Base-by-base conservation (phyloP, 257 asterid genomes). In the Fraxinus quadrangulata region DNA sequence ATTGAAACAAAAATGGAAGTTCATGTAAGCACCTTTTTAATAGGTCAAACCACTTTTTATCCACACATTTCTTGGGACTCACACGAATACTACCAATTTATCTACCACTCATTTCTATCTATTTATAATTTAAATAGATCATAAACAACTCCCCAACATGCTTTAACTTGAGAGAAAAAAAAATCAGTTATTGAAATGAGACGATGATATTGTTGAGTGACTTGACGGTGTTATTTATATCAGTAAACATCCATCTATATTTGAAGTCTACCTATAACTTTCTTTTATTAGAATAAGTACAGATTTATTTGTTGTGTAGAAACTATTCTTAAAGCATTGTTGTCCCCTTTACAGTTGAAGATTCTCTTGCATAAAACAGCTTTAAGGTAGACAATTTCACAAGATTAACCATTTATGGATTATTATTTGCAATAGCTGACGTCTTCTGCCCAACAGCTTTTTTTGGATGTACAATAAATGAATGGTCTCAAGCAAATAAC, bases 381-480 rank as follows among this genome's bases (percentile, higher is more conserved):
- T 23, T 61, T 10, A 3, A 61, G 17, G 30, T n/a, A 61, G 33
- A 23, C 17, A 23, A 21, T 21, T 61, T 61, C 68, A 61, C 5
- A 9, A 24, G 33, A 21, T 14, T 61, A 21, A 59, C 6, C 30
- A 8, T 12, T 21, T 23, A 61, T 24, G 33, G 68, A 23, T 5
- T 56, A n/a, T 56, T n/a, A 42, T 72, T 47, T 49, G 71, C 74
- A 26, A 72, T 26, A 26, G 47, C 72, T 77, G 31, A 17, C 2
- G 16, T 67, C 76, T 73, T 54, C 45, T 40, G 23, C 23, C 63
- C 21, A 31, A 56, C 21, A 33, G 73, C 47, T 9, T 31, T 39
- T 40, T 24, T 65, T 33, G 61, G 10, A 70, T 0, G 71, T 56
- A n/a, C 21, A 47, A n/a, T n/a, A 56, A 56, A 24, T 61, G 68